Evolutionary conservation across 179 eudicot genomes (phyloP), one percentile per base, ranked within the genome.

Genomic region (Drosera spatulata): DNA sequence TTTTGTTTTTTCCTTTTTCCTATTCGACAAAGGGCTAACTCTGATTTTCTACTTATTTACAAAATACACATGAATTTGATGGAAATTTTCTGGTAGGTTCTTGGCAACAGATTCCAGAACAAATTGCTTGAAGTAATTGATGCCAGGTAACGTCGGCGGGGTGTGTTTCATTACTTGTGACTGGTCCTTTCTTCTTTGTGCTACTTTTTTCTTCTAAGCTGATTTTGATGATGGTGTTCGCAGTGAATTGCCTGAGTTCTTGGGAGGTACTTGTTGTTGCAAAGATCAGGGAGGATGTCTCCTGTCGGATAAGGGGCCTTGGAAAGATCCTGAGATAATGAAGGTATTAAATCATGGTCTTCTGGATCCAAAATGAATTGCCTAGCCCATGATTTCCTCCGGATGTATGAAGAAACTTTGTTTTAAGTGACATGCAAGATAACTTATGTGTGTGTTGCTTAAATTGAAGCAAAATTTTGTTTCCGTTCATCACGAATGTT

Each of bases 221-320:
- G 41, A 7, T 15, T 48, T 56, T 39, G 22, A 44, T 39, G 39
- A 12, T 57, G 38, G 54, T 47, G 39, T 57, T 22, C 68, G 50
- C 80, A 88, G 98, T 76, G 91, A 91, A 73, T 77, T 91, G 80
- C 98, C 98, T n/a, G 95, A 93, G 56, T 93, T 89, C 76, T 77
- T 93, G 68, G 95, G 96, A 55, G 99, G 96, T 39, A 73, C 85
- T 43, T 93, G 99, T 77, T 65, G 85, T 3, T 93, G 99, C 78
- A 65, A 88, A 59, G 78, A 64, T 47, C 82, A 82, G 64, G 99
- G 95, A 50, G 99, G 99, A 38, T 93, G 99, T 76, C 83, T 93
- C 66, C 74, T 76, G 58, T 84, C 99, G 66, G 82, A 84, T 60
- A 84, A 72, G 76, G 99, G 99, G 69, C 99, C 99, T 40, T 93